Evolutionary conservation across 805 yeast genomes (phyloP).

Genomic region (Zygotorulaspora sp.): DNA sequence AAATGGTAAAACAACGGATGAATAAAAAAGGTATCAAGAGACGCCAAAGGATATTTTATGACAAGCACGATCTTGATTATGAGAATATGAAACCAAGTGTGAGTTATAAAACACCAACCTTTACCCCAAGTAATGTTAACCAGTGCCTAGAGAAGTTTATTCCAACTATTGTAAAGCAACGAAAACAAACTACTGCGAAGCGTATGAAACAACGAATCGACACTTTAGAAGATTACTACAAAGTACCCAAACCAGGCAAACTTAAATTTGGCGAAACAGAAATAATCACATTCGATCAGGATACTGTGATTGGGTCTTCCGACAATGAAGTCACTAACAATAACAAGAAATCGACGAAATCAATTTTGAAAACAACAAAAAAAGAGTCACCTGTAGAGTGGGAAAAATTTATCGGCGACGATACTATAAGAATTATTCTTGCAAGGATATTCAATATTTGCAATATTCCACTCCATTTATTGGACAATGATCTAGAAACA

Average conservation of each 20-base stretch:
- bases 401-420: not conserved
- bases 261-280: constrained; percentile 1
- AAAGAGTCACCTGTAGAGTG: constrained; percentile 1
- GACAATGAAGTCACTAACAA: not conserved
- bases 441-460: constrained; percentile 2
- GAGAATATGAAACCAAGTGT: not conserved
- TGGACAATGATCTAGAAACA: not conserved
- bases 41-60: not conserved
- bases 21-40: not conserved
- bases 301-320: not conserved
- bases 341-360: not conserved
- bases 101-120: not conserved
- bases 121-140: constrained; percentile 1
- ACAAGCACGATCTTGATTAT: not conserved
- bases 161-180: constrained; percentile 1
- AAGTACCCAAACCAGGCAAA: not conserved
- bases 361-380: not conserved
- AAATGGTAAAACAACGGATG: not conserved
- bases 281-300: not conserved
- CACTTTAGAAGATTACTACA: not conserved
- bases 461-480: not conserved
- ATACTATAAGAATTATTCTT: not conserved
- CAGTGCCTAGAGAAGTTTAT: not conserved
- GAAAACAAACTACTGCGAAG: not conserved
- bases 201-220: not conserved